A percentile compares a stretch with the other conserved stretches of the same genome.
Conservation (phyloP, 345 rosid genomes). For the Limnanthes douglasii region DNA sequence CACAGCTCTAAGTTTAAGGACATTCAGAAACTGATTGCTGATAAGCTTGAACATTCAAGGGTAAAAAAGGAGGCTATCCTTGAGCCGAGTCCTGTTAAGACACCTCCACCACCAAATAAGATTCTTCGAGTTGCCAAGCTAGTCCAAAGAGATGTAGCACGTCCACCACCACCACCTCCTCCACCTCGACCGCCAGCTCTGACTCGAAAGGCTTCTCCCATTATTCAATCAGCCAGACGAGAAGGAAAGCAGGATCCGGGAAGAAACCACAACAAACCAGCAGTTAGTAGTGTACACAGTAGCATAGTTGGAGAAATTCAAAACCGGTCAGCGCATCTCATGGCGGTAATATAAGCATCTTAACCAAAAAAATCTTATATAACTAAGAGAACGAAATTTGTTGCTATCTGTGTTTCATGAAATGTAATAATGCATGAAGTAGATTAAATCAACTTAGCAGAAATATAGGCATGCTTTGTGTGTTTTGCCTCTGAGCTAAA, state of each 20-base stretch:
- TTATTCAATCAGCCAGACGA: conserved; percentile 27
- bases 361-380: too few species aligned
- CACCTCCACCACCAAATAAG: conserved; percentile 11
- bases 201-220: conserved; percentile 29
- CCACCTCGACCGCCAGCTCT: conserved; percentile 57
- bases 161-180: conserved; percentile 27
- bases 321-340: conserved; percentile 70
- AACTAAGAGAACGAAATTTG: too few species aligned
- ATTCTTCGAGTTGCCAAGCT: conserved; percentile 12
- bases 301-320: conserved; percentile 88
- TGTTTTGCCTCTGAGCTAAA: background rate
- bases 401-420: too few species aligned
- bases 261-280: conserved; percentile 21
- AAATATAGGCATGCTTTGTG: background rate
- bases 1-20: conserved; percentile 46
- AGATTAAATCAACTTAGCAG: too few species aligned
- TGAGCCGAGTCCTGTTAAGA: conserved; percentile 16
- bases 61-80: conserved; percentile 23
- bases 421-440: too few species aligned
- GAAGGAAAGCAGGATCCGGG: conserved; percentile 38
- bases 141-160: conserved; percentile 12
- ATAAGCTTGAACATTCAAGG: conserved; percentile 41
- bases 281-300: conserved; percentile 33
- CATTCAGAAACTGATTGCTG: conserved; percentile 56
- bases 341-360: too few species aligned